Evolutionary conservation across 108 stramenopile genomes (phyloP).

Genomic region (Fragilaria crotonensis): DNA sequence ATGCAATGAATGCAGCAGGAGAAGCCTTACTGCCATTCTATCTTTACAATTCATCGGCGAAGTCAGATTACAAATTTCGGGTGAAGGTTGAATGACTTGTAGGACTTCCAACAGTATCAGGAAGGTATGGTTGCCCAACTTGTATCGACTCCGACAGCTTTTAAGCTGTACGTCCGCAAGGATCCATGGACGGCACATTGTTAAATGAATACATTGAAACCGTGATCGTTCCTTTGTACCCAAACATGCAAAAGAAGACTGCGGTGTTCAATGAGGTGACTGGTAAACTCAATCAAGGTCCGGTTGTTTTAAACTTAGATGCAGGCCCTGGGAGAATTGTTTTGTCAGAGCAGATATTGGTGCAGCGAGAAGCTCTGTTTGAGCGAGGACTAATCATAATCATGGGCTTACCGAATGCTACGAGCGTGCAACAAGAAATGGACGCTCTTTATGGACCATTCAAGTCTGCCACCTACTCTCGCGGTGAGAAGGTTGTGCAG

Average conservation of each 20-base stretch:
- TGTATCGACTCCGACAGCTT: background rate
- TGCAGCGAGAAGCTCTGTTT: background rate
- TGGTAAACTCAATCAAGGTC: background rate
- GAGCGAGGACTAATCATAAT: background rate
- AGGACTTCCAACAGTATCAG: background rate
- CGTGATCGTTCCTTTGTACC: background rate
- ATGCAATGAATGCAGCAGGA: background rate
- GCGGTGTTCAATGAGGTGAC: background rate
- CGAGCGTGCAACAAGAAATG: background rate
- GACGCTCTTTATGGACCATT: background rate
- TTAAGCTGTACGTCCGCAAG: background rate
- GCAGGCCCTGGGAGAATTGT: background rate
- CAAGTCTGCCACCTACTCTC: background rate
- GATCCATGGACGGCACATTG: background rate
- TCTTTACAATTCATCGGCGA: background rate
- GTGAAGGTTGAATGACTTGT: background rate
- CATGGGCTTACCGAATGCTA: background rate
- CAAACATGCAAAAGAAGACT: background rate
- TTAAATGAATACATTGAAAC: background rate
- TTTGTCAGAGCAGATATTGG: background rate
- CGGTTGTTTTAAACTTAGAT: background rate
- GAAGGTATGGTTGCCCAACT: background rate
- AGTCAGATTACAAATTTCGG: background rate
- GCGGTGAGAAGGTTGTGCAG: background rate
- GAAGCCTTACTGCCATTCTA: background rate